phyloP scores from a whole-genome alignment of 2,329 filamentous ascomycete species.

The Onygena corvina region DNA sequence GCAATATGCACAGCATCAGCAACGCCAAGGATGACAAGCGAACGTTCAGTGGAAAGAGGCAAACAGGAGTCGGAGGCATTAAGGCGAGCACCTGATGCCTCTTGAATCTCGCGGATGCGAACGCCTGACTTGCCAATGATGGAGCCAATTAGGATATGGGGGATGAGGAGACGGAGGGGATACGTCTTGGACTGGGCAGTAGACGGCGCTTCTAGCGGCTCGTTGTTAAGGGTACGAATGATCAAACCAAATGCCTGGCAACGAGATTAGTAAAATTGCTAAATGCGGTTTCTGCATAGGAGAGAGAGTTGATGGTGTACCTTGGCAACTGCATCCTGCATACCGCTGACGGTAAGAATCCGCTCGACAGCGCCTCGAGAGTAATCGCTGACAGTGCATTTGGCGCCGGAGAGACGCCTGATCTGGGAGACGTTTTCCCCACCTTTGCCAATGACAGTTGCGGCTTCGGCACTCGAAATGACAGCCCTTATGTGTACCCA shows the following conservation, averaged over 20 bases:
- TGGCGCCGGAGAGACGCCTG: conserved; percentile 83
- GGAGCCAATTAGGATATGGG: conserved; percentile 92
- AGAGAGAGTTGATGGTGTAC: conserved; percentile 38
- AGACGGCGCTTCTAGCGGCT: conserved; percentile 75
- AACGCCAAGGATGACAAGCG: conserved; percentile 94
- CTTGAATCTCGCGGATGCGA: conserved; percentile 95
- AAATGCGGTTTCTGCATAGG: conserved; percentile 1
- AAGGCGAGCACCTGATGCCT: conserved; percentile 87
- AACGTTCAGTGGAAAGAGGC: conserved; percentile 88
- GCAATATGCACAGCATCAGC: conserved; percentile 98
- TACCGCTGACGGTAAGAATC: conserved; percentile 91
- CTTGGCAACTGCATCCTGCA: conserved; percentile 94
- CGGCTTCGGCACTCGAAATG: conserved; percentile 93
- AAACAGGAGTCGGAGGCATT: conserved; percentile 94
- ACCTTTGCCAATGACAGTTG: conserved; percentile 95
- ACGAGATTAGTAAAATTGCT: conserved; percentile 10
- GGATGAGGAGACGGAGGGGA: conserved; percentile 84
- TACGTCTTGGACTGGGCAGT: conserved; percentile 95
- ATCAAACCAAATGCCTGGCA: conserved; percentile 80
- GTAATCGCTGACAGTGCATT: conserved; percentile 98
- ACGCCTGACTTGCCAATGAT: conserved; percentile 97
- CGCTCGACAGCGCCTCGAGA: conserved; percentile 93
- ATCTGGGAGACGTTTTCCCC: conserved; percentile 98
- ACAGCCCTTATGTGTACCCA: conserved; percentile 97
- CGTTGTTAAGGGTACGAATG: conserved; percentile 95